Conservation (phyloP, 2,329 filamentous ascomycete species). For the Huntiella decipiens region DNA sequence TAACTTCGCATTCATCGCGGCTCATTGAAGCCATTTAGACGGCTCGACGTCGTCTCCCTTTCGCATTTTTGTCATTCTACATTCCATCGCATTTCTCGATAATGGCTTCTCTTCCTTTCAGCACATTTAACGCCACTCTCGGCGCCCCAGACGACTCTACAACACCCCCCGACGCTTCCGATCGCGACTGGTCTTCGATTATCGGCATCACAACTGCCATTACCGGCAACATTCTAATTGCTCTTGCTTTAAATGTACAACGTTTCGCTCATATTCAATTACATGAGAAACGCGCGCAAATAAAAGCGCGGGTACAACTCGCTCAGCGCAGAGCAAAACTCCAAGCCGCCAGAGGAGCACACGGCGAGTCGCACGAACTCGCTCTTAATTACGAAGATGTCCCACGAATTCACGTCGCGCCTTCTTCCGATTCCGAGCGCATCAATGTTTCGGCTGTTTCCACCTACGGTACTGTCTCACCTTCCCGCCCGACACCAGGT, state of each 20-base stretch:
- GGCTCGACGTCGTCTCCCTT: no score
- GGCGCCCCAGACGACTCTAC: slow-evolving; percentile 1
- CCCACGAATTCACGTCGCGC: no score
- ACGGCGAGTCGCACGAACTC: slow-evolving; percentile 2
- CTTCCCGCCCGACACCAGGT: neutral
- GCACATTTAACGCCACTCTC: slow-evolving; percentile 8
- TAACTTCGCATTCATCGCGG: no score
- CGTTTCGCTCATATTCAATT: slow-evolving; percentile 84
- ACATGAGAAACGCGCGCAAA: slow-evolving; percentile 46
- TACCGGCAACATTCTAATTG: slow-evolving; percentile 81
- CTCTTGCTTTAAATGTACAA: slow-evolving; percentile 88
- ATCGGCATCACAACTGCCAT: slow-evolving; percentile 93
- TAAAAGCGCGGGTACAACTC: slow-evolving; percentile 34
- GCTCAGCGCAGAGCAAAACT: slow-evolving; percentile 26
- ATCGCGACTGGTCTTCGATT: slow-evolving; percentile 65
- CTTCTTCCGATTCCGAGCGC: neutral
- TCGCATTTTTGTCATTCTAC: no score
- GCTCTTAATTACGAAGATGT: neutral
- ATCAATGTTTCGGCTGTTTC: neutral
- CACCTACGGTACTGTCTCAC: slow-evolving; percentile 7
- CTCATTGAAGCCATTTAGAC: no score
- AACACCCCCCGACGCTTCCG: slow-evolving; percentile 18
- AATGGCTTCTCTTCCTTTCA: neutral
- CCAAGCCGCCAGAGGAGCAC: slow-evolving; percentile 1
- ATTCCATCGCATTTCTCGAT: neutral